Evolutionary conservation across 805 yeast genomes (phyloP), one percentile per base, ranked within the genome.

Genomic region (Saccharomycopsis schoenii): DNA sequence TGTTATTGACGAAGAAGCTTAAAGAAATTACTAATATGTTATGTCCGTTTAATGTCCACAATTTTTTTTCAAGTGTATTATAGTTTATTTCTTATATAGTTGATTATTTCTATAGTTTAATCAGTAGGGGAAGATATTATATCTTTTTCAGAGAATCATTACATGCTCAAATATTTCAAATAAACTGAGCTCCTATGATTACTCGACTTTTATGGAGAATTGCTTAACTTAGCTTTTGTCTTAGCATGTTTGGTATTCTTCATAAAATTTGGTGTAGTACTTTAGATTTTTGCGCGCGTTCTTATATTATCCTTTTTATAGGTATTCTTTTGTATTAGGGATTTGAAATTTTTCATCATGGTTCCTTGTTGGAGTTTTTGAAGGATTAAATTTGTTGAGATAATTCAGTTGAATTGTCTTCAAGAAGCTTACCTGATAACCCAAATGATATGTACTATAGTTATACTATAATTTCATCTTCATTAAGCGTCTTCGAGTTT

Each of bases 1-100:
- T 74, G 81, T 82, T 77, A 83, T 93, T 76, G 88, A 80, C 68
- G 89, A 85, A 76, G 92, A 63, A 56, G 62, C 55, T 57, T 63
- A 63, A 63, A 54, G 56, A 21, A 17, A 1, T 51, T 43, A 52
- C n/a, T 11, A n/a, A 25, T 11, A 52, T n/a, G 12, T 50, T 50
- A 14, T 50, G 15, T 50, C 15, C 19, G 17, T 4, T 34, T 10
- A 52, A 51, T 25, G 55, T 10, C 34, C 29, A 17, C 6, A 52
- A 6, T 17, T 6, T 29, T 24, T 52, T 52, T 52, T 52, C 41
- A 25, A 40, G 58, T 56, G 58, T 56, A 56, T 56, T 40, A 40
- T 43, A 47, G 47, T 55, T 39, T 55, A 6, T 43, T 56, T 25
- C 29, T 29, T 41, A 37, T 17, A 50, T 47, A 47, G 55, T 25